Evolutionary conservation across 441 rosid species (phyloP).

Genomic region (Gossypium gossypioides): DNA sequence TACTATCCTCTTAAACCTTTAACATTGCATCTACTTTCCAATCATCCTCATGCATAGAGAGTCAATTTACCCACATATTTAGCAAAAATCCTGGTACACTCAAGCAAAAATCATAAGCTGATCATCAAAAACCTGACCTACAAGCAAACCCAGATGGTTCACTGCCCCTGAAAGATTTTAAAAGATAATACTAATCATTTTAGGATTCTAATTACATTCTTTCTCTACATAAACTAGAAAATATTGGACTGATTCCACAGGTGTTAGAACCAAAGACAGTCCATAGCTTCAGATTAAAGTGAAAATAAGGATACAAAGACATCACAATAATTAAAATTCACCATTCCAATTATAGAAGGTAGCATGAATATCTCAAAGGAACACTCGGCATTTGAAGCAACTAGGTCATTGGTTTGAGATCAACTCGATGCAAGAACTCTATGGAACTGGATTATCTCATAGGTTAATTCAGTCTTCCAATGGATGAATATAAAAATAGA

Average conservation of each 20-base stretch:
- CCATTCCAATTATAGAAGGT: background rate
- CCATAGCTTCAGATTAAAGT: background rate
- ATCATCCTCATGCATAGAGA: background rate
- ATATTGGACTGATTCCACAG: background rate
- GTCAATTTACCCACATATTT: background rate
- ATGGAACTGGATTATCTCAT: background rate
- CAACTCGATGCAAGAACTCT: background rate
- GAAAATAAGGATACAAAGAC: background rate
- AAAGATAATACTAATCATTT: background rate
- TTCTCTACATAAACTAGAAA: background rate
- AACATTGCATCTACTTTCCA: background rate
- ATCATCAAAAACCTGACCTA: background rate
- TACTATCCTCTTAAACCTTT: background rate
- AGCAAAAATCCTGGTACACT: background rate
- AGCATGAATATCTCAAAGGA: background rate
- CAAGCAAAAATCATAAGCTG: conserved; percentile 1
- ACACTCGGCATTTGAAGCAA: background rate
- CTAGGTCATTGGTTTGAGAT: background rate
- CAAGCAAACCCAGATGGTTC: background rate
- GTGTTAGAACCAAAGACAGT: conserved; percentile 2
- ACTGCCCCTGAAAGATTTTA: background rate
- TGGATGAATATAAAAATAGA: background rate
- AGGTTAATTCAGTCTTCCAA: background rate
- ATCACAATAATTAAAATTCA: background rate
- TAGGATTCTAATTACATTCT: background rate